Base-by-base conservation (phyloP, 2,329 filamentous ascomycete genomes). In the Venturia oleaginea region DNA sequence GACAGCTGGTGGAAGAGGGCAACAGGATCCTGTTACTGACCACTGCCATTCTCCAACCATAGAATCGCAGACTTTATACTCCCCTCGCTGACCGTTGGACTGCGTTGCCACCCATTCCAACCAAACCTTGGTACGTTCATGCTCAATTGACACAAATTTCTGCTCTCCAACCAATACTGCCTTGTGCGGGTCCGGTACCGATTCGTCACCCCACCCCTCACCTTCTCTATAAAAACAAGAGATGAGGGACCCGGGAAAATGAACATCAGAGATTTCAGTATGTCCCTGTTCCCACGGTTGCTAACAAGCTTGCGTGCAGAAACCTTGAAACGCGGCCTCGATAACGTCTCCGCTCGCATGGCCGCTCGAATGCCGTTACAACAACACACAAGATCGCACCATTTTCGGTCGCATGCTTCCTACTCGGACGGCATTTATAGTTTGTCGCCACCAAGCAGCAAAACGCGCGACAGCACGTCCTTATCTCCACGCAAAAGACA, bases 301-400 rank as follows among this genome's bases (percentile, higher is more conserved):
- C 59, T 42, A 42, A 46, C 22, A 32, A 8, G 6, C 15, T 46
- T 17, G 6, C 34, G 6, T 15, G 7, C 34, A 61, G 46, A 24
- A 10, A 54, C 4, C 15, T 42, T 34, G 22, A 27, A 30, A 1
- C 8, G 8, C 46, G 38, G 19, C 4, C 8, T 24, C 19, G 11
- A 46, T 37, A 27, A 11, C 38, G 6, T 19, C 13, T 15, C 13
- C 17, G 2, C n/a, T 27, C 48, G 59, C 22, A 64, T 64, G 63
- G 59, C 30, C 32, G 57, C 64, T 37, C 42, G 32, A 42, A 60
- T 65, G 30, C 22, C 30, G n/a, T 22, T 65, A 54, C 64, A 65
- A 27, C 24, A 40, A 13, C 54, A 43, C 13, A 27, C 51, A 34
- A 24, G 32, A 32, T 13, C 63, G 24, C 55, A 60, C 22, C 51